Base-by-base conservation (phyloP, 2,329 filamentous ascomycete genomes). In the Chaetomium strumarium region DNA sequence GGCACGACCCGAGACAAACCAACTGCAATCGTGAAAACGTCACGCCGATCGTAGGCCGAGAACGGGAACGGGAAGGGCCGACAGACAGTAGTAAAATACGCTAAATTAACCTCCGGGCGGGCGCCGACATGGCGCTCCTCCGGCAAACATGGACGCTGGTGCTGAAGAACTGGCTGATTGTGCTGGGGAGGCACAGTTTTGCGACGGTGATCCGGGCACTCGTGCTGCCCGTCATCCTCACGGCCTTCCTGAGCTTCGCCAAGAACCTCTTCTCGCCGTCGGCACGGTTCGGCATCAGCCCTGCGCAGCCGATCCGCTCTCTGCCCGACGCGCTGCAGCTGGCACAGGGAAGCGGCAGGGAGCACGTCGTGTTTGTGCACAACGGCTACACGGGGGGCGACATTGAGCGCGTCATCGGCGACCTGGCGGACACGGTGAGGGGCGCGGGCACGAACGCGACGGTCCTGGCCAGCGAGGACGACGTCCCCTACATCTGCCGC, bases 241-340 rank as follows among this genome's bases (percentile, higher is more conserved):
- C 79, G 38, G 69, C 76, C 19, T 82, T 85, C 61, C 75, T 86
- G 55, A 79, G 74, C 49, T 92, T 86, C 67, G 85, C 89, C 14
- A 85, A 88, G 60, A 91, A 91, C 66, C 80, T 96, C 57, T 92
- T 95, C 63, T 80, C 91, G 3, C 85, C 89, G 1, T 85, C 88
- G 1, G 85, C 86, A 1, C 72, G 77, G 3, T 95, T 79, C 63
- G 91, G 91, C 41, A 83, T 96, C 58, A 86, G 84, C 41, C 66
- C 75, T 0, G 68, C 81, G 0, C 72, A 70, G 7, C 75, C 83
- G 0, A 70, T 96, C 56, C 79, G 83, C 54, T 78, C 80, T 11
- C 76, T 95, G 16, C 63, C 74, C 33, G 72, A 86, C 56, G 88
- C 84, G 1, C 75, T 95, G 31, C 64, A 68, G 17, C 70, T 72